phyloP scores from a whole-genome alignment of 352 stramenopile genomes.

The Pythium rhizo-oryzae region DNA sequence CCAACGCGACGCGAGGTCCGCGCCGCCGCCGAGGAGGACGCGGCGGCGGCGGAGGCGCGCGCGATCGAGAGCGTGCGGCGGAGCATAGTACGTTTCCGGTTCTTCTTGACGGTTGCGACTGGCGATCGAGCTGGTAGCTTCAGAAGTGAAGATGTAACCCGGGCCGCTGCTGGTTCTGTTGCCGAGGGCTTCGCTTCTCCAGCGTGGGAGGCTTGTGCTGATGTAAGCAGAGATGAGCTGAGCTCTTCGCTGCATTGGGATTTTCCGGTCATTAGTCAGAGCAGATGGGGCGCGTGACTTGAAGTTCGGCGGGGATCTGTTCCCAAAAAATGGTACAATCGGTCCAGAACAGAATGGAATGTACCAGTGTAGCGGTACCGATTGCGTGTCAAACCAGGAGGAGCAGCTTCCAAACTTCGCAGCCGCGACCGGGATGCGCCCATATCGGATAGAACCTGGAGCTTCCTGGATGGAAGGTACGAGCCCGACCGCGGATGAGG shows the following conservation, averaged over 20 bases:
- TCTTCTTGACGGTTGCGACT: no score
- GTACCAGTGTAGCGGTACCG: neutral
- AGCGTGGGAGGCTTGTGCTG: neutral
- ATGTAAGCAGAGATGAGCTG: constrained; percentile 1
- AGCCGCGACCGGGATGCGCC: no score
- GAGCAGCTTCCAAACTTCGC: neutral
- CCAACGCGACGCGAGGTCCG: no score
- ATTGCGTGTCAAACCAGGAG: neutral
- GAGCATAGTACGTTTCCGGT: neutral
- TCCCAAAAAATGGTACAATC: neutral
- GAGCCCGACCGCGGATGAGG: no score
- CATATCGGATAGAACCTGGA: neutral
- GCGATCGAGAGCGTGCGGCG: constrained; percentile 13
- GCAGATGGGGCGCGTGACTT: neutral
- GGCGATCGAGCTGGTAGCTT: neutral
- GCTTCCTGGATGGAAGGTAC: neutral
- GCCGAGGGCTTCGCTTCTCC: no score
- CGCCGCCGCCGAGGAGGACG: no score
- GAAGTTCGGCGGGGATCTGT: neutral
- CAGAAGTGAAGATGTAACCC: neutral
- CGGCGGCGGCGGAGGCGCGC: constrained; percentile 4
- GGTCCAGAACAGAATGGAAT: neutral
- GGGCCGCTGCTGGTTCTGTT: no score
- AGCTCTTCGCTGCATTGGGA: no score
- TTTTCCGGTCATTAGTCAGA: neutral